Conservation (phyloP, 441 rosid genomes). For the Geranium incanum region DNA sequence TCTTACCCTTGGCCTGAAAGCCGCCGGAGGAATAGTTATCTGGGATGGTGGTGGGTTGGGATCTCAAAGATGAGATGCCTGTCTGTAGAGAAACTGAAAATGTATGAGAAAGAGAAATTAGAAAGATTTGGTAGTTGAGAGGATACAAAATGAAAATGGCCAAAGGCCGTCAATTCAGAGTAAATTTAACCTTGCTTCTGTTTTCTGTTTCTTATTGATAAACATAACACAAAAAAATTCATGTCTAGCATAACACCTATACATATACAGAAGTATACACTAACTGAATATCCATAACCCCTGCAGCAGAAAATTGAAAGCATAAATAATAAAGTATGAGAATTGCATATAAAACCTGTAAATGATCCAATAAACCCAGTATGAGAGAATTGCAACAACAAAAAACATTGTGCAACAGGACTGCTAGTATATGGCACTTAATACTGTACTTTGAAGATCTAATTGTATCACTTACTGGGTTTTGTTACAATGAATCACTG, state of each 20-base stretch:
- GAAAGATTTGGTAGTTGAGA: too few species aligned
- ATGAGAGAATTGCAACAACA: too few species aligned
- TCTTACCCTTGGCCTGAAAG: constrained; percentile 23
- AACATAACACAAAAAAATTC: too few species aligned
- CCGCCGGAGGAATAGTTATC: not conserved
- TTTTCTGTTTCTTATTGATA: too few species aligned
- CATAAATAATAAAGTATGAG: not conserved
- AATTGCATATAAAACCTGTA: not conserved
- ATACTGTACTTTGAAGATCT: constrained; percentile 17
- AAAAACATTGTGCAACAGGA: not conserved
- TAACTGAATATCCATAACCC: too few species aligned
- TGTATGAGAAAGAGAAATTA: not conserved
- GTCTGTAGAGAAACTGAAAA: constrained; percentile 6
- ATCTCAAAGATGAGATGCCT: not conserved
- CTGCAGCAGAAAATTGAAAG: not conserved
- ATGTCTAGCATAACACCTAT: too few species aligned
- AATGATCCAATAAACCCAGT: not conserved
- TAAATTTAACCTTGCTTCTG: not conserved
- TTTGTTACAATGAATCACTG: constrained; percentile 25
- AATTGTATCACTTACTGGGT: constrained; percentile 25
- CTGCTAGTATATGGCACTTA: not conserved
- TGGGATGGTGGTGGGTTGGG: not conserved
- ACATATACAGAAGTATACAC: too few species aligned
- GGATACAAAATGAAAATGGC: not conserved
- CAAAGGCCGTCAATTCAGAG: constrained; percentile 3